Base-by-base conservation (phyloP, 1,284 basidiomycete genomes). In the Bondarzewia mesenterica region DNA sequence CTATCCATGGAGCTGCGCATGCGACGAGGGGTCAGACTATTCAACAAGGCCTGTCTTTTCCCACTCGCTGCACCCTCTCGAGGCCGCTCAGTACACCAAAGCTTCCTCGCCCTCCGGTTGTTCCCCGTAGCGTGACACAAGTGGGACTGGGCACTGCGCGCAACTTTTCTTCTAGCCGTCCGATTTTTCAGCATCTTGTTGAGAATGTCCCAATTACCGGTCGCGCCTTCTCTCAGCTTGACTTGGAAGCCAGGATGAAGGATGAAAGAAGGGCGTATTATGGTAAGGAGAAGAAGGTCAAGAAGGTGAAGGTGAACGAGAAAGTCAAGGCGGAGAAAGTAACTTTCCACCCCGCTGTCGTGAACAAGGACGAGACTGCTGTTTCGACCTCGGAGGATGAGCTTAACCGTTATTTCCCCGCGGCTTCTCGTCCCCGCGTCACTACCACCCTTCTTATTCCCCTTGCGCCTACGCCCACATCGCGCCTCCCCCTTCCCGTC, bases 131-230 rank as follows among this genome's bases (percentile, higher is more conserved):
- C 47, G 66, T 80, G 18, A 62, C 75, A 0, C 80, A 88, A 52
- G 75, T 89, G 21, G 86, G 86, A 7, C 68, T 89, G 1, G 85
- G 84, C 26, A 76, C 75, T 0, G 82, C 81, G 1, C 71, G 86
- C 42, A 85, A 80, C 58, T 89, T 89, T 63, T 78, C 77, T 23
- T 77, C 81, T 4, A 73, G 71, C 6, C 75, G 84, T 2, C 82
- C 85, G 3, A 73, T 89, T 46, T 89, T 89, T 71, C 80, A 87
- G 62, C 80, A 82, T 58, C 61, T 89, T 23, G 77, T 77, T 2
- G 77, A 89, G 61, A 89, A 89, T 59, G 79, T 87, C 2, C 86
- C 86, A 6, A 65, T 89, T 18, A 72, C 77, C 0, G 77, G 73
- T 8, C 75, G 86, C 29, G 77, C 86, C 1, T 67, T 89, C 32